Percentiles rank a stretch among this genome's conserved stretches.
These are phyloP conservation scores for Candida ulmi DNA, from an alignment of 805 yeast genomes.

Conservation along the genomic window DNA sequence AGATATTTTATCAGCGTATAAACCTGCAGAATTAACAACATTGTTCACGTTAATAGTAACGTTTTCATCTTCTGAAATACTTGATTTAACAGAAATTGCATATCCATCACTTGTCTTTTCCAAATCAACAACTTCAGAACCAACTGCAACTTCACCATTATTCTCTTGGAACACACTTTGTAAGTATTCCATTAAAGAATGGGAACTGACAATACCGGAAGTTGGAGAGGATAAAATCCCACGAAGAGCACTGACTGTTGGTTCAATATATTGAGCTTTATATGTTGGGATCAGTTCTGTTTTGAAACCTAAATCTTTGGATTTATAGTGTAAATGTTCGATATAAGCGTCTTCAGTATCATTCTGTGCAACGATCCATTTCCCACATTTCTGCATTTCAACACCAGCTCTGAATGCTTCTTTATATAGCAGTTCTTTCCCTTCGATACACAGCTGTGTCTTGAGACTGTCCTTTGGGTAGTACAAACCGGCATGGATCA, in stretches of 20 bases:
- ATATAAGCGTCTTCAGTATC: constrained; percentile 58
- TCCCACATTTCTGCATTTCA: constrained; percentile 62
- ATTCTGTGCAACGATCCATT: constrained; percentile 83
- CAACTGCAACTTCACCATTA: constrained; percentile 61
- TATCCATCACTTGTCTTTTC: constrained; percentile 24
- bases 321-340: constrained; percentile 43
- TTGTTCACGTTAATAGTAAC: constrained; percentile 45
- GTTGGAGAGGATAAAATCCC: constrained; percentile 71
- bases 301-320: constrained; percentile 49
- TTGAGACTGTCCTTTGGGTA: constrained; percentile 67
- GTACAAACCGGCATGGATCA: constrained; percentile 86
- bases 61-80: constrained; percentile 24
- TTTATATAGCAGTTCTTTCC: constrained; percentile 63
- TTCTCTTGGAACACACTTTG: constrained; percentile 47
- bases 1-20: constrained; percentile 65
- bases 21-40: constrained; percentile 76
- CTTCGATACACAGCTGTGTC: constrained; percentile 65
- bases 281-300: constrained; percentile 46
- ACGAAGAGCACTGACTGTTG: constrained; percentile 54
- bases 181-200: constrained; percentile 60
- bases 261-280: constrained; percentile 48
- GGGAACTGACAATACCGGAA: constrained; percentile 83
- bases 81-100: constrained; percentile 25
- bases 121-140: constrained; percentile 47
- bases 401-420: constrained; percentile 40